These are phyloP conservation scores for Neonothopanus nambi DNA, from an alignment of 1,284 basidiomycete species.

Conservation along the genomic window DNA sequence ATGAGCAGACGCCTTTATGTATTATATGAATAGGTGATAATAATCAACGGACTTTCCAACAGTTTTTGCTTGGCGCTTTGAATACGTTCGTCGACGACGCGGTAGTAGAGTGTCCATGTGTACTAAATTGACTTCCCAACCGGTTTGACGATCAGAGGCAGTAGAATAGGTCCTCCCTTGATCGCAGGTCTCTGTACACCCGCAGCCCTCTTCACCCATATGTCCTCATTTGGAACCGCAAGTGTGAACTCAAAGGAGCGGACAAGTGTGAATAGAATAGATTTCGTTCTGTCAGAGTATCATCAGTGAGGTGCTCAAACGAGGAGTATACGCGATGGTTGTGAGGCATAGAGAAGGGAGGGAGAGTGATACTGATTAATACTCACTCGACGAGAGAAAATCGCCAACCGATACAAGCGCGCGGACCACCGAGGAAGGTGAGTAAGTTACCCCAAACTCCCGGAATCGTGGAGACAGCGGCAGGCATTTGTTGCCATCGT, in stretches of 20 bases:
- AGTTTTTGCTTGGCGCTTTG: too few species aligned
- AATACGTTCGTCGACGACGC: constrained; percentile 2
- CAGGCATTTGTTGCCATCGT: constrained; percentile 38
- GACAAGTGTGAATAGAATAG: constrained; percentile 57
- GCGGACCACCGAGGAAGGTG: constrained; percentile 9
- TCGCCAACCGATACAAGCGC: constrained; percentile 23
- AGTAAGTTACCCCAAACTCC: constrained; percentile 43
- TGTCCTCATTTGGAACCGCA: constrained; percentile 43
- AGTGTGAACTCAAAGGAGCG: constrained; percentile 56
- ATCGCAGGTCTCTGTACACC: constrained; percentile 56
- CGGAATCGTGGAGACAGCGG: constrained; percentile 35
- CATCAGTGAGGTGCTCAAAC: not conserved
- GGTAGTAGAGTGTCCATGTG: not conserved
- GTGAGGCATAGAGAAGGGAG: too few species aligned
- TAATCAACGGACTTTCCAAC: too few species aligned
- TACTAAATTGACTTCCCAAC: constrained; percentile 1
- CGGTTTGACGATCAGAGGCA: constrained; percentile 51
- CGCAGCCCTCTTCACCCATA: constrained; percentile 31
- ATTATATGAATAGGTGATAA: too few species aligned
- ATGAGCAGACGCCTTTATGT: too few species aligned
- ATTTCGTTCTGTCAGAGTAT: constrained; percentile 53
- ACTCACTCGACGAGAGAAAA: constrained; percentile 53
- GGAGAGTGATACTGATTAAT: too few species aligned
- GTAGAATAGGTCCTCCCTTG: constrained; percentile 55
- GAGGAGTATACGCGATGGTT: too few species aligned